These are phyloP conservation scores for Gomphus sp. DNA, from an alignment of 1,284 basidiomycete genomes.

Conservation along the genomic window DNA sequence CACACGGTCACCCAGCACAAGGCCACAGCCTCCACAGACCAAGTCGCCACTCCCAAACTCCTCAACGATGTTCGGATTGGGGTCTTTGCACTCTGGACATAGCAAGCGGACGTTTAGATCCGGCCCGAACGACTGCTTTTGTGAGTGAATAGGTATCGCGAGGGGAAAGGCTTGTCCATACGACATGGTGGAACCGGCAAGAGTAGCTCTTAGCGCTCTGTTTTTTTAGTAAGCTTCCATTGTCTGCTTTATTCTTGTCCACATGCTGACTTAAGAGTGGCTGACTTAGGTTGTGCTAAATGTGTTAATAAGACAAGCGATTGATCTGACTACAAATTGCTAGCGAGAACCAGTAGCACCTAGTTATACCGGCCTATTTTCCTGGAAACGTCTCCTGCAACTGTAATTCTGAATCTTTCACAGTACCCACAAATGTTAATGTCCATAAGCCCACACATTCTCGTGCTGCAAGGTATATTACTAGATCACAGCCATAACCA, in stretches of 20 bases:
- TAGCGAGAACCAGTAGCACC: too few relatives aligned
- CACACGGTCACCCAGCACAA: slow-evolving; percentile 92
- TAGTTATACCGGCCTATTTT: too few relatives aligned
- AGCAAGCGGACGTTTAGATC: slow-evolving; percentile 86
- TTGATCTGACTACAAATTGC: too few relatives aligned
- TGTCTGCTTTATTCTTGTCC: too few relatives aligned
- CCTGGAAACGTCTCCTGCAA: too few relatives aligned
- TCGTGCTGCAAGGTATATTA: background rate
- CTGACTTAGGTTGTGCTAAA: too few relatives aligned
- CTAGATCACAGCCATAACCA: background rate
- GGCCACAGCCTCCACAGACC: slow-evolving; percentile 93
- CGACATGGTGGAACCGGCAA: slow-evolving; percentile 26
- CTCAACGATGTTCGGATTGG: slow-evolving; percentile 91
- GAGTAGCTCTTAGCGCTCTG: background rate
- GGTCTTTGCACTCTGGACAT: slow-evolving; percentile 91
- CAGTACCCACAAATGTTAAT: too few relatives aligned
- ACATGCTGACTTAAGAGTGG: too few relatives aligned
- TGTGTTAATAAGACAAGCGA: too few relatives aligned
- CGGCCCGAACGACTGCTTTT: slow-evolving; percentile 46
- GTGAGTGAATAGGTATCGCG: slow-evolving; percentile 41
- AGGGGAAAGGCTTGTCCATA: slow-evolving; percentile 66
- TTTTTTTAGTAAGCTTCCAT: background rate
- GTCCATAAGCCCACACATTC: background rate
- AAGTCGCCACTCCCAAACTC: slow-evolving; percentile 97
- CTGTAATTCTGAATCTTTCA: too few relatives aligned